These are phyloP conservation scores for Microbotryomycetes sp. DNA, from an alignment of 1,284 basidiomycete genomes.

Conservation along the genomic window DNA sequence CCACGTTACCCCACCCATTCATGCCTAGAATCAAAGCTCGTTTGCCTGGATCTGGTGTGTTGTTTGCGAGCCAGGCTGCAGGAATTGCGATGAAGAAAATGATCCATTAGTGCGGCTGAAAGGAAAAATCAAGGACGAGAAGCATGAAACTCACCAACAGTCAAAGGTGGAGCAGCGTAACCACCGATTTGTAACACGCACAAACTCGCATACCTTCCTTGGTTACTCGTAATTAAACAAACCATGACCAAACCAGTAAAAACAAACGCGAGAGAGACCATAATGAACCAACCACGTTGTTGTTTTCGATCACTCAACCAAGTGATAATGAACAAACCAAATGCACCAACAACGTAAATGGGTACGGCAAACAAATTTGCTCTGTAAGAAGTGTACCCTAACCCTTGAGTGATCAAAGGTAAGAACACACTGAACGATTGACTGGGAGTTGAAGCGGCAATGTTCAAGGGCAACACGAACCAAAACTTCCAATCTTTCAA, in stretches of 20 bases:
- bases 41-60: constrained; percentile 27
- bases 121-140: not conserved
- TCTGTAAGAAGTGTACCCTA: constrained; percentile 9
- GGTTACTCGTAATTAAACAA: not conserved
- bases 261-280: not conserved
- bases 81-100: constrained; percentile 2
- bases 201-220: not conserved
- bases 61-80: constrained; percentile 19
- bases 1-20: constrained; percentile 27
- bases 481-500: constrained; percentile 24
- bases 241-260: not conserved
- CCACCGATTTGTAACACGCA: not conserved
- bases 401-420: constrained; percentile 20
- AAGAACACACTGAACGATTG: constrained; percentile 20
- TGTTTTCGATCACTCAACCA: not conserved
- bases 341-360: constrained; percentile 12
- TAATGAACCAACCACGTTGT: not conserved
- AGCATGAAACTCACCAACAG: not conserved
- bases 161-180: not conserved
- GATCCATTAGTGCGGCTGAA: constrained; percentile 12
- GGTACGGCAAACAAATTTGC: constrained; percentile 19
- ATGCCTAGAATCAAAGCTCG: constrained; percentile 24
- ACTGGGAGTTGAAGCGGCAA: not conserved
- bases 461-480: constrained; percentile 8
- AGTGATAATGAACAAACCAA: not conserved